Percentiles rank a stretch among this genome's conserved stretches.
These are phyloP conservation scores for Monosporascus sp. DNA, from an alignment of 2,329 filamentous ascomycete species.

Conservation along the genomic window DNA sequence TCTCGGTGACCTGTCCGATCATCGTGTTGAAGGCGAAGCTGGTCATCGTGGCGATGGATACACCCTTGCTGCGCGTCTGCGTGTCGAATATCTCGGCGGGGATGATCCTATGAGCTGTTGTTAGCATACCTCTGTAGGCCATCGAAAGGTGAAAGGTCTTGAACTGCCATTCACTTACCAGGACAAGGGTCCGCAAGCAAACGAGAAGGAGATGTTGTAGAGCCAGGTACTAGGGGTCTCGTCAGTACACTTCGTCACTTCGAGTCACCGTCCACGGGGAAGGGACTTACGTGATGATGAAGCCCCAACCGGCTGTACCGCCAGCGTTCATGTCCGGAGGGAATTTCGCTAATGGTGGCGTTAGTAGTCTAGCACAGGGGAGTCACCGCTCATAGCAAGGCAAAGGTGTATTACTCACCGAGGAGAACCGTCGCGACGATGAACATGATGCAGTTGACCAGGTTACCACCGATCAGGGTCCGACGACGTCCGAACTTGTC, in stretches of 20 bases:
- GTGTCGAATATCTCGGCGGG: constrained; percentile 74
- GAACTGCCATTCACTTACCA: constrained; percentile 14
- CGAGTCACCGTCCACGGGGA: not conserved
- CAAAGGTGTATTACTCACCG: constrained; percentile 15
- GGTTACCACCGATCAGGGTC: constrained; percentile 67
- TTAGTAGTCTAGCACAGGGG: not conserved
- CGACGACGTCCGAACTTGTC: constrained; percentile 67
- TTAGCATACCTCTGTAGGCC: constrained; percentile 29
- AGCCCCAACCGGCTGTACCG: constrained; percentile 60
- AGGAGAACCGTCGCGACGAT: constrained; percentile 58
- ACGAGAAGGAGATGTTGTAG: constrained; percentile 73
- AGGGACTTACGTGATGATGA: constrained; percentile 53
- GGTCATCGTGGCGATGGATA: constrained; percentile 68
- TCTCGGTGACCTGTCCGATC: constrained; percentile 29
- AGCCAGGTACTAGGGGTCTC: constrained; percentile 57
- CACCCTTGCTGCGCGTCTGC: constrained; percentile 67
- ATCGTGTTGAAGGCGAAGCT: constrained; percentile 68
- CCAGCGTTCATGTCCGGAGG: constrained; percentile 51
- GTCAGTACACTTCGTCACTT: constrained; percentile 1
- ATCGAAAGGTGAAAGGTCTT: not conserved
- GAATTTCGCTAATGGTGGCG: constrained; percentile 38
- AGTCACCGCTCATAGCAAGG: not conserved
- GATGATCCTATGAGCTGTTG: constrained; percentile 38
- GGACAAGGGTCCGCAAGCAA: constrained; percentile 63
- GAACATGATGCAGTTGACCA: constrained; percentile 67